Evolutionary conservation across 768 basidiomycete species (phyloP).

Genomic region (Hemileccinum impolitum): DNA sequence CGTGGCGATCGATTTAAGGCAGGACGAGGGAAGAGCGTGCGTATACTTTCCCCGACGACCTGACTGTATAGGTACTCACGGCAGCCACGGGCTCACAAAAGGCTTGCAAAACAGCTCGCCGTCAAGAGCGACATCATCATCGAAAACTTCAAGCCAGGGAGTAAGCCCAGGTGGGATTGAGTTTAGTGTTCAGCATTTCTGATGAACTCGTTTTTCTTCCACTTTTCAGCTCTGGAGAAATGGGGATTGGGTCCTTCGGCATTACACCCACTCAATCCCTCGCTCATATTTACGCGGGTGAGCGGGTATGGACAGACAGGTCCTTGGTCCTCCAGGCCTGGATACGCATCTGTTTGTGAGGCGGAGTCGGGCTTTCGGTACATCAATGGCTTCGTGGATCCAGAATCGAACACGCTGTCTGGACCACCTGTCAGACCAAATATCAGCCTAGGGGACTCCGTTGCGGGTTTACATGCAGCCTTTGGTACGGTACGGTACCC

Average conservation of each 20-base stretch:
- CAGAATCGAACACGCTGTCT: constrained; percentile 46
- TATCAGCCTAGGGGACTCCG: constrained; percentile 68
- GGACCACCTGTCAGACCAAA: constrained; percentile 70
- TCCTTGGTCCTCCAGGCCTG: constrained; percentile 66
- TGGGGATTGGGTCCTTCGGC: constrained; percentile 60
- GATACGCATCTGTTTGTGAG: constrained; percentile 74
- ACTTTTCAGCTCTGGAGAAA: constrained; percentile 56
- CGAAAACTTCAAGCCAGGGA: constrained; percentile 76
- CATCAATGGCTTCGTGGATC: constrained; percentile 65
- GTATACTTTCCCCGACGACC: constrained; percentile 10
- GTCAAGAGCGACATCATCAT: constrained; percentile 62
- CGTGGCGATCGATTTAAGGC: constrained; percentile 61
- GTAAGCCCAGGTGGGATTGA: constrained; percentile 33
- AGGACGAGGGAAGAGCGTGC: constrained; percentile 51
- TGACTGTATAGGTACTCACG: background rate
- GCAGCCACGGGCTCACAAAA: constrained; percentile 29
- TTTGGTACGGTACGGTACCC: constrained; percentile 59
- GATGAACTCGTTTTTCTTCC: background rate
- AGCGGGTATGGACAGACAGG: constrained; percentile 76
- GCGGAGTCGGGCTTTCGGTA: constrained; percentile 72
- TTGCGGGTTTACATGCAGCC: constrained; percentile 69
- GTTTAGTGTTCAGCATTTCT: background rate
- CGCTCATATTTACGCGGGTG: constrained; percentile 86
- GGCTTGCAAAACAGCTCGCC: constrained; percentile 59
- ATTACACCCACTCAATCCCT: constrained; percentile 72